Evolutionary conservation across 2,329 filamentous ascomycete species (phyloP).

Genomic region (Trichoderma endophyticum): DNA sequence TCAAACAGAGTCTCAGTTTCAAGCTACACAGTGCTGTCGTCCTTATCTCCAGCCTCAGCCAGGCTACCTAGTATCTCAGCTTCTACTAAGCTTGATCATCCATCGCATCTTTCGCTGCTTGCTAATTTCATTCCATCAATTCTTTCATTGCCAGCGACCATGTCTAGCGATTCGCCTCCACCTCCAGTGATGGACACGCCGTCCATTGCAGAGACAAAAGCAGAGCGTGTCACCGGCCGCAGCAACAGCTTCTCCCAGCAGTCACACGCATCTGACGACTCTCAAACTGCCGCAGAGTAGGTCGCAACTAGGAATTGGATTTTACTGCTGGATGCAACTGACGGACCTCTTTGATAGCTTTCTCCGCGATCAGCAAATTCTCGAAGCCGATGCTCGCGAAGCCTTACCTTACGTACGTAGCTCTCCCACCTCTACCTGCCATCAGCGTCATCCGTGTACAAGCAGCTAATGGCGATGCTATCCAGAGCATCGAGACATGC

Average conservation of each 20-base stretch:
- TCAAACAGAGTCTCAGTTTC: not conserved
- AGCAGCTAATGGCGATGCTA: slow-evolving; percentile 22
- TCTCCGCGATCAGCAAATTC: slow-evolving; percentile 80
- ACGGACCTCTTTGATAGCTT: slow-evolving; percentile 54
- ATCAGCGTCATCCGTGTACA: slow-evolving; percentile 19
- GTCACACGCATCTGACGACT: slow-evolving; percentile 56
- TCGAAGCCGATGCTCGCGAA: slow-evolving; percentile 94
- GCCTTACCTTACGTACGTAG: slow-evolving; percentile 76
- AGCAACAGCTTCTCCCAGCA: slow-evolving; percentile 58
- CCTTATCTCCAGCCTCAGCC: not conserved
- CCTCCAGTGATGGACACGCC: slow-evolving; percentile 20
- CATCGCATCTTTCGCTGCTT: not conserved
- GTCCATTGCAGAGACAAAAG: slow-evolving; percentile 19
- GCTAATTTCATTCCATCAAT: not conserved
- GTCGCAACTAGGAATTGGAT: slow-evolving; percentile 13
- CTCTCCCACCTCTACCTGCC: not conserved
- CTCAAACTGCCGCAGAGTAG: slow-evolving; percentile 71
- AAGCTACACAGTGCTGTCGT: not conserved
- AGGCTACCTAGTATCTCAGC: not conserved
- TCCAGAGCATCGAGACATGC: slow-evolving; percentile 86
- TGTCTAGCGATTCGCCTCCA: slow-evolving; percentile 38
- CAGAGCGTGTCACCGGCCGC: slow-evolving; percentile 35
- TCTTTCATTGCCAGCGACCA: slow-evolving; percentile 14
- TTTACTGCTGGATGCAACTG: not conserved
- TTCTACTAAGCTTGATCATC: not conserved